Evolutionary conservation across 192 early-diverging fungal genomes (phyloP), one percentile per base, ranked within the genome.

Genomic region (Gryganskiella cystojenkinii): DNA sequence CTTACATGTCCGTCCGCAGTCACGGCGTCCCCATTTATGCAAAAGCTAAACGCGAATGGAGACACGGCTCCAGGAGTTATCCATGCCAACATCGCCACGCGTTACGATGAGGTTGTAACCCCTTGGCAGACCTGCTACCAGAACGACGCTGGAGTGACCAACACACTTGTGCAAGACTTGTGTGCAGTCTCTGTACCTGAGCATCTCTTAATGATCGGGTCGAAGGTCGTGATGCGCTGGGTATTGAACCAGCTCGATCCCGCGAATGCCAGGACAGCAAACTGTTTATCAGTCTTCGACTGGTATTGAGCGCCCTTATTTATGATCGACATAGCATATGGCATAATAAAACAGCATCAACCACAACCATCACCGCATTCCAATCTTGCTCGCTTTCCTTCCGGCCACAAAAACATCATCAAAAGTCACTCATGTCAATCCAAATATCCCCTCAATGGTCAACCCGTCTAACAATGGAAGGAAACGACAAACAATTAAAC

Each of bases 211-310:
- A 60, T 60, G 58, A 15, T 60, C 11, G 27, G 24, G 11, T 60
- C 58, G 22, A 60, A 60, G 19, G 58, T 60, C 22, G 58, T 60
- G 40, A 24, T 60, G 40, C 37, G 58, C 10, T 60, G 58, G 58
- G 42, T 60, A 10, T 13, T 60, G 42, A 60, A 60, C 43, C 58
- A 60, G 43, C 30, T 60, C 24, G 58, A 60, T 46, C 58, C 58
- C 30, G 13, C 22, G 0, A 60, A 42, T 8, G 58, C 42, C 0
- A 60, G 11, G 40, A 46, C 25, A 6, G 58, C 58, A 22, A 60
- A 60, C 27, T 60, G 58, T 31, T 11, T 60, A 24, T 60, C 58
- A 0, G 58, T 60, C 4, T 60, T 60, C 22, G 58, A 60, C 25
- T 60, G 58, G 58, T 60, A 60, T 30, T 60, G 28, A 60, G 42